Evolutionary conservation across 495 filamentous ascomycete species (phyloP), one percentile per base, ranked within the genome.

Genomic region (Elaphomyces granulatus): DNA sequence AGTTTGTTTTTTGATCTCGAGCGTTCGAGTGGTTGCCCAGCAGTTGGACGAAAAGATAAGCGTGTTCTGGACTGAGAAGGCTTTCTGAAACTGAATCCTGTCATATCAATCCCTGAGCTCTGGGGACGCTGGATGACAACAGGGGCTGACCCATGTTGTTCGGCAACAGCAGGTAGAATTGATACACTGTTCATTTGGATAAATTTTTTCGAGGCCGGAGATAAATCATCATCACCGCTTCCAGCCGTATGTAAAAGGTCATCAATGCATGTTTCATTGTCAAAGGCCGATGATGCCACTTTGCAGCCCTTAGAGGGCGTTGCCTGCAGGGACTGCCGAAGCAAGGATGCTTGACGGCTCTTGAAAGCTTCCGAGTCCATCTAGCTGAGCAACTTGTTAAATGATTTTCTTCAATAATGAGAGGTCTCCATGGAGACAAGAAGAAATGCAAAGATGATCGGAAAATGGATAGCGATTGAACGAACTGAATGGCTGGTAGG

Each of bases 41-140:
- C 3, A 15, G 14, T 8, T 20, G 18, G 40, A 15, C 3, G 45
- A 28, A 60, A 47, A 0, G 52, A 49, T 20, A 58, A 58, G 1
- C 34, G 36, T 16, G 53, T 56, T 14, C 37, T 48, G 36, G 47
- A 41, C 14, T 40, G 49, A n/a, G 40, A 38, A 14, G 59, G 59
- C 34, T 51, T 63, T 16, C 51, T 40, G 37, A 63, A 65, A 3
- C 49, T 59, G 34, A 65, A 65, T 1, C 42, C 45, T 10, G 47
- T n/a, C n/a, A 50, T 26, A 38, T 65, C 58, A n/a, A 59, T 48
- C 0, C 44, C 50, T 9, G 52, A 55, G 17, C 48, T 59, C 14
- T 45, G 36, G 3, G 53, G 59, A 6, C 56, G 59, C 34, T 60
- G 45, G 44, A 61, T 51, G 30, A 60, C 45, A 9, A 54, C 20